Conservation (phyloP, 306 rosid genomes). For the Astragalus membranaceus region DNA sequence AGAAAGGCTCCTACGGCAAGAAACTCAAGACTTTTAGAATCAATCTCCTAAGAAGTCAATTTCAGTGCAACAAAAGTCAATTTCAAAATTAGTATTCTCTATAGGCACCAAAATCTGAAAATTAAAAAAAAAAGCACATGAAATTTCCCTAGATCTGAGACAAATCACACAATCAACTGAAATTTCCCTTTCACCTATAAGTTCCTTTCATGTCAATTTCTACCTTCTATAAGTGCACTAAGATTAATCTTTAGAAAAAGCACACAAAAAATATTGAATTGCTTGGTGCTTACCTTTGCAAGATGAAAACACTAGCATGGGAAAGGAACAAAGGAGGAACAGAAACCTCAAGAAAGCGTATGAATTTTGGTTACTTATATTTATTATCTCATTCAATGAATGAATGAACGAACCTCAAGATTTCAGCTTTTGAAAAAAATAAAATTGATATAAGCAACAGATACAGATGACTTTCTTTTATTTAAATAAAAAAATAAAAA, state of each 20-base stretch:
- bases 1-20: conserved; percentile 28
- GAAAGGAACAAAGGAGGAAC: conserved; percentile 23
- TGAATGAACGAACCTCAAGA: background rate
- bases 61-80: conserved; percentile 17
- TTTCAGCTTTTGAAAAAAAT: conserved; percentile 14
- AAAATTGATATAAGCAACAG: background rate
- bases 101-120: background rate
- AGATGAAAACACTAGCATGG: conserved; percentile 8
- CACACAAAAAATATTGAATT: background rate
- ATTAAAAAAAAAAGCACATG: too few relatives aligned
- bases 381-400: background rate
- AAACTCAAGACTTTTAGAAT: conserved; percentile 9
- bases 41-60: conserved; percentile 19
- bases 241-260: background rate
- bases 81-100: background rate
- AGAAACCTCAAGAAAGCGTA: conserved; percentile 29
- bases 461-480: conserved; percentile 1
- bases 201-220: conserved; percentile 34
- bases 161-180: conserved; percentile 37
- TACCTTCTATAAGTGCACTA: background rate
- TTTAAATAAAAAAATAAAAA: background rate
- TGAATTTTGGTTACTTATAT: background rate
- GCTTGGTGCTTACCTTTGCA: conserved; percentile 31
- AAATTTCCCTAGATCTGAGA: conserved; percentile 50
- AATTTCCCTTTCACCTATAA: conserved; percentile 13